Base-by-base conservation (phyloP, 345 rosid genomes). In the Citrus mangshanensis region DNA sequence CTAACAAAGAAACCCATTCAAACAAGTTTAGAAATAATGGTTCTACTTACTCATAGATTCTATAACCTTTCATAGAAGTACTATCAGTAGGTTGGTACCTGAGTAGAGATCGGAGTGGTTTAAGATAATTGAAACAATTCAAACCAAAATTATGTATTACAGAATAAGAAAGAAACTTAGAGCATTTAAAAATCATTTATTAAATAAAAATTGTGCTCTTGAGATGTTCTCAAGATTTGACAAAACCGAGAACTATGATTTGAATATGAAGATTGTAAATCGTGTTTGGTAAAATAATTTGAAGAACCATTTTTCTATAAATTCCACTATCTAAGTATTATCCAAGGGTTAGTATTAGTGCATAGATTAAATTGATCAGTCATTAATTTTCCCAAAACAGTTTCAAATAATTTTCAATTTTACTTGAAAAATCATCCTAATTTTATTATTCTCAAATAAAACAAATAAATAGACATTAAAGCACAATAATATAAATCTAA, bases 21-120 rank as follows among this genome's bases (percentile, higher is more conserved):
- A 60, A 16, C 24, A 70, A 42, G 7, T 62, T 38, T 42, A 60
- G 9, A 56, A 68, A 64, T 10, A 68, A 25, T 61, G 51, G 28
- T 42, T 66, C 71, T 35, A 76, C 82, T 80, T 55, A 75, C 79
- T 75, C 83, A 61, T 80, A 62, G 32, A 60, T 71, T 72, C n/a
- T 51, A 75, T 61, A 80, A 27, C 76, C 72, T 34, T 49, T 70
- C 72, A 1, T 5, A 72, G 76, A 80, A 25, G 72, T 68, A 69
- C 55, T 63, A 67, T 56, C 25, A 9, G 73, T 28, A 59, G 72
- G 32, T 61, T 70, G 71, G 72, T 38, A 76, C 70, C 72, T 81
- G 76, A 51, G 76, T 59, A 46, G 62, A 61, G 42, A 70, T 75
- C 25, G 54, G 49, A 60, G 22, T 28, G 9, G 40, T 51, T 67